Evolutionary conservation across 495 filamentous ascomycete species (phyloP).

Genomic region (Chaetomidium leptoderma): DNA sequence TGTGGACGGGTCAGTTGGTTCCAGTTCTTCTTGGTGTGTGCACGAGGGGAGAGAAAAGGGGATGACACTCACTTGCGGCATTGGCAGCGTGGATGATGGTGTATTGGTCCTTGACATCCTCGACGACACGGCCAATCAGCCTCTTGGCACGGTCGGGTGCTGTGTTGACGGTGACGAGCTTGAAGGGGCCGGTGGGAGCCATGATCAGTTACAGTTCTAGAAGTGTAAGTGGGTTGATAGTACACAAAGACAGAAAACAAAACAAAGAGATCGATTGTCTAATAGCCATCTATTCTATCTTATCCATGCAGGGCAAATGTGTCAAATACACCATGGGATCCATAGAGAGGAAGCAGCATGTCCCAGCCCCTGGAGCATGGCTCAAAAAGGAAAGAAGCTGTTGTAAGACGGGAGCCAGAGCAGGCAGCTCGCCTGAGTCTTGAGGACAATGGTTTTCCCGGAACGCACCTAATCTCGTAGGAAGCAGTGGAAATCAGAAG

Average conservation of each 20-base stretch:
- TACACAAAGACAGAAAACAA: background rate
- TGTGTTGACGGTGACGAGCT: constrained; percentile 64
- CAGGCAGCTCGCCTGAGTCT: background rate
- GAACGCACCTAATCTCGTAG: background rate
- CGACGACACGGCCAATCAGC: constrained; percentile 56
- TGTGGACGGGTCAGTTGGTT: background rate
- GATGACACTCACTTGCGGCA: constrained; percentile 45
- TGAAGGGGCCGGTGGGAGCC: constrained; percentile 50
- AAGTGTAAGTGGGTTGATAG: background rate
- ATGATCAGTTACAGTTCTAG: background rate
- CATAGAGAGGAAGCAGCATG: background rate
- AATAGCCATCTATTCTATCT: background rate
- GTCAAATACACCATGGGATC: background rate
- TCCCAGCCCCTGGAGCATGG: background rate
- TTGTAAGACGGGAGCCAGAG: background rate
- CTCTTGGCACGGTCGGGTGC: constrained; percentile 60
- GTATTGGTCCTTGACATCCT: constrained; percentile 56
- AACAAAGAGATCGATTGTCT: no score
- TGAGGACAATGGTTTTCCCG: constrained; percentile 16
- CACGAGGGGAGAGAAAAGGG: background rate
- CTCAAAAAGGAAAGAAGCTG: background rate
- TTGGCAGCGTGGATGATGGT: constrained; percentile 57
- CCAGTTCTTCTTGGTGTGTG: no score
- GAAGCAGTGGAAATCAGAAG: background rate
- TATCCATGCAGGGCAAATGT: background rate